phyloP scores from a whole-genome alignment of 768 basidiomycete genomes.

The Antrodiella citrinella region DNA sequence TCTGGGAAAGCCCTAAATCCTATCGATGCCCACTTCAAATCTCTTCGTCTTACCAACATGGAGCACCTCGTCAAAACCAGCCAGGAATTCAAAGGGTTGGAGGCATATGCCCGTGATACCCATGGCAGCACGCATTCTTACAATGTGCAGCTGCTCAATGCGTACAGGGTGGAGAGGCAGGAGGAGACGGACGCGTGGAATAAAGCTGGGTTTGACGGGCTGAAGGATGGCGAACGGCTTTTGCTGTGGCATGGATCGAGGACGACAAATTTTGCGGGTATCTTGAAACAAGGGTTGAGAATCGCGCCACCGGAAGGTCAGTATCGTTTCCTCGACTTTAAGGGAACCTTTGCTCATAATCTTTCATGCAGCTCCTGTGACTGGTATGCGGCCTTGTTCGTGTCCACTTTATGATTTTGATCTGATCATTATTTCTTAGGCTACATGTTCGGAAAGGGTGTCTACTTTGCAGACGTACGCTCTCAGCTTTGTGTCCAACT shows the following conservation, averaged over 20 bases:
- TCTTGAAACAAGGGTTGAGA: constrained; percentile 52
- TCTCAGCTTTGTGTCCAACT: background rate
- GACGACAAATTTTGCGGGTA: constrained; percentile 58
- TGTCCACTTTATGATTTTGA: constrained; percentile 34
- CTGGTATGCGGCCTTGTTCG: background rate
- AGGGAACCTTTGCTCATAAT: too few species aligned
- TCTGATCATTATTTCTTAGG: constrained; percentile 11
- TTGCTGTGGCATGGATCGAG: constrained; percentile 60
- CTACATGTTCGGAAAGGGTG: constrained; percentile 63
- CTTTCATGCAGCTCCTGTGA: constrained; percentile 9
- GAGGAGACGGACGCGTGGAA: constrained; percentile 33
- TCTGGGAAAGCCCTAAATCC: constrained; percentile 45
- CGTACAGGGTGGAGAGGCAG: constrained; percentile 49
- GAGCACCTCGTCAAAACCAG: constrained; percentile 32
- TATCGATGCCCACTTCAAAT: constrained; percentile 46
- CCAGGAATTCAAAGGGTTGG: constrained; percentile 40
- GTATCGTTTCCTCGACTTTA: background rate
- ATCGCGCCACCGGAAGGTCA: constrained; percentile 61
- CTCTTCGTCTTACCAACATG: constrained; percentile 45
- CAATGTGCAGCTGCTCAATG: constrained; percentile 34
- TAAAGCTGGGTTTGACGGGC: constrained; percentile 35
- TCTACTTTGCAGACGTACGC: constrained; percentile 55
- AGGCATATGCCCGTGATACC: constrained; percentile 43
- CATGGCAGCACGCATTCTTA: constrained; percentile 50
- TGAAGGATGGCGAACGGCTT: constrained; percentile 41